A percentile compares a stretch with the other conserved stretches of the same genome.
phyloP scores from a whole-genome alignment of 2,329 filamentous ascomycete species.

The Blastomyces silverae region DNA sequence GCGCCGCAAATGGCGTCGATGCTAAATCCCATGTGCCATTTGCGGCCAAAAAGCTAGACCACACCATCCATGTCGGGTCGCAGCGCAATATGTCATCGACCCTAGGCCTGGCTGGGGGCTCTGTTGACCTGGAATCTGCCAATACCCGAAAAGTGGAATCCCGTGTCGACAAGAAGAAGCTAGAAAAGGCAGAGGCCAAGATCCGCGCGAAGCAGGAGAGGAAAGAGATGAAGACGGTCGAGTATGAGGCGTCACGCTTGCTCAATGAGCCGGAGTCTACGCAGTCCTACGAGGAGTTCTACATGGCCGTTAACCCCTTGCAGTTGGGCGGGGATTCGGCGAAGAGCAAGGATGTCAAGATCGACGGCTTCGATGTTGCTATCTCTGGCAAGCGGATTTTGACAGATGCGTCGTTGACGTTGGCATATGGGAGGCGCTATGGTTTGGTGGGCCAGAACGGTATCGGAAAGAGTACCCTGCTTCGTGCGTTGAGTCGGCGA shows the following conservation, averaged over 20 bases:
- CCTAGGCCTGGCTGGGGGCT: constrained; percentile 73
- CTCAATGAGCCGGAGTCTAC: constrained; percentile 74
- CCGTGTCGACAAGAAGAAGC: constrained; percentile 95
- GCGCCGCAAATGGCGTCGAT: constrained; percentile 61
- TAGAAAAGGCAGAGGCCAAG: constrained; percentile 97
- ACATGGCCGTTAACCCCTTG: constrained; percentile 97
- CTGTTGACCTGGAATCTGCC: constrained; percentile 87
- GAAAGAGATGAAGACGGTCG: constrained; percentile 96
- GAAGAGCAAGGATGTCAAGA: constrained; percentile 98
- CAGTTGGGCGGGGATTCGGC: constrained; percentile 67
- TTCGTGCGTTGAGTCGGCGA: constrained; percentile 84
- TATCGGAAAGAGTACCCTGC: constrained; percentile 94
- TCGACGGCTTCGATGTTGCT: constrained; percentile 91
- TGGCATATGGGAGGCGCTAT: constrained; percentile 89
- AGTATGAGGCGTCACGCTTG: constrained; percentile 90
- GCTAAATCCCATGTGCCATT: constrained; percentile 63
- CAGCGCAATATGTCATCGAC: constrained; percentile 96
- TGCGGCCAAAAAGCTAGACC: constrained; percentile 76
- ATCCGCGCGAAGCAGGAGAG: constrained; percentile 97
- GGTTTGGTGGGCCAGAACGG: constrained; percentile 98
- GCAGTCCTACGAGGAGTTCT: constrained; percentile 97
- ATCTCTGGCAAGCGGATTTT: constrained; percentile 85
- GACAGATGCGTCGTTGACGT: constrained; percentile 79
- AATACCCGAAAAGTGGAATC: constrained; percentile 93
- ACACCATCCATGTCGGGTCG: constrained; percentile 88